Percentiles rank a stretch among this genome's conserved stretches.
Conservation (phyloP, 179 eudicot genomes). For the Sideroxylon spinosum region DNA sequence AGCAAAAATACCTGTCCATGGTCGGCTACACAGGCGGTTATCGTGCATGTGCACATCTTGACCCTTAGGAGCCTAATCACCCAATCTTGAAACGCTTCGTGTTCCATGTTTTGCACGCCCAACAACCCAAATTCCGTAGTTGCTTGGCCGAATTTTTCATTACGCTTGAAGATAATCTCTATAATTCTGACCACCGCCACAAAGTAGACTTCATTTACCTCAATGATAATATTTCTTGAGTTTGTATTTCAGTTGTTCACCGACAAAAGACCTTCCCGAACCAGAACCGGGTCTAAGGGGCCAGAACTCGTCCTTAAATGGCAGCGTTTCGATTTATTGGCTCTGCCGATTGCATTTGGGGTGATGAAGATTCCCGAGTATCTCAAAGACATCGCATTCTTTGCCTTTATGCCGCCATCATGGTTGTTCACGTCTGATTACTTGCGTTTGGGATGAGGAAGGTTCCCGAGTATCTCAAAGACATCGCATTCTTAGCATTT, state of each 20-base stretch:
- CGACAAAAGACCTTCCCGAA: slow-evolving; percentile 21
- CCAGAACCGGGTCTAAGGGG: slow-evolving; percentile 27
- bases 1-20: slow-evolving; percentile 47
- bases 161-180: slow-evolving; percentile 29
- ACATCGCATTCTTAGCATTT: slow-evolving; percentile 27
- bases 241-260: slow-evolving; percentile 35
- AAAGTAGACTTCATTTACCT: slow-evolving; percentile 26
- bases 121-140: slow-evolving; percentile 22
- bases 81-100: slow-evolving; percentile 25
- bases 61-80: slow-evolving; percentile 50
- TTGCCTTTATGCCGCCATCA: slow-evolving; percentile 26
- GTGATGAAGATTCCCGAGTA: no score
- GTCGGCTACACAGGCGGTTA: slow-evolving; percentile 40
- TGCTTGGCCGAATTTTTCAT: slow-evolving; percentile 24
- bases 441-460: not conserved
- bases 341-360: slow-evolving; percentile 23
- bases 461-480: slow-evolving; percentile 23
- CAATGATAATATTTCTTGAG: slow-evolving; percentile 33
- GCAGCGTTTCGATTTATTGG: slow-evolving; percentile 30
- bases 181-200: not conserved
- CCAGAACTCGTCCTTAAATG: slow-evolving; percentile 26
- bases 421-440: slow-evolving; percentile 30
- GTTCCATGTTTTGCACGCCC: slow-evolving; percentile 17
- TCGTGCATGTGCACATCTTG: slow-evolving; percentile 44
- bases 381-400: slow-evolving; percentile 35